Conservation (phyloP, 441 rosid genomes). For the Geranium incanum region DNA sequence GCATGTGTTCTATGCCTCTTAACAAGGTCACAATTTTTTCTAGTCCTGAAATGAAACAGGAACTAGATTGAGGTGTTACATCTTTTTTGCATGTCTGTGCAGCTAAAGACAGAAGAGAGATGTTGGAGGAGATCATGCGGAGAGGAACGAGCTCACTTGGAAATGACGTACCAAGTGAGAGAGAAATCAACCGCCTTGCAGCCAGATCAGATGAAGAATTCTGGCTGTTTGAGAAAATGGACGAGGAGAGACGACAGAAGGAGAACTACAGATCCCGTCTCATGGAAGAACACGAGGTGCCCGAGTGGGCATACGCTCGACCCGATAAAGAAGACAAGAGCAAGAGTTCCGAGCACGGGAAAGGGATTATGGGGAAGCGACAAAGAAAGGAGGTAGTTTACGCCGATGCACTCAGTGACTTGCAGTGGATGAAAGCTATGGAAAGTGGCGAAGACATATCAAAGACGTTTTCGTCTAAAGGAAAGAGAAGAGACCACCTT, state of each 20-base stretch:
- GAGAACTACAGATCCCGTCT: constrained; percentile 88
- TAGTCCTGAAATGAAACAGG: not conserved
- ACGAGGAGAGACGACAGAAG: constrained; percentile 73
- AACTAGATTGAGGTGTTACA: constrained; percentile 17
- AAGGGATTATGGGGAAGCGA: constrained; percentile 61
- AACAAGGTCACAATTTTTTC: not conserved
- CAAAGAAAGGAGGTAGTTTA: constrained; percentile 75
- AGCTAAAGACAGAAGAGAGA: constrained; percentile 92
- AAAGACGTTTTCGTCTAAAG: constrained; percentile 30
- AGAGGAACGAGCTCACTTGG: constrained; percentile 95
- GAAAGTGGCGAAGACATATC: constrained; percentile 77
- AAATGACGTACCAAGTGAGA: constrained; percentile 93
- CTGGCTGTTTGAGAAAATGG: constrained; percentile 92
- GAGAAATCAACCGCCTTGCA: constrained; percentile 95
- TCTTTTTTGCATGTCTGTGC: constrained; percentile 29
- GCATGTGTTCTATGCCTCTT: not conserved
- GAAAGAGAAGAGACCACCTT: constrained; percentile 18
- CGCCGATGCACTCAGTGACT: constrained; percentile 73
- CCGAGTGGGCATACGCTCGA: constrained; percentile 82
- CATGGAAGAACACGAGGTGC: constrained; percentile 96
- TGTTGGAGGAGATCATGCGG: constrained; percentile 96
- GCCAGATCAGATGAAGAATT: constrained; percentile 87
- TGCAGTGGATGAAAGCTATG: constrained; percentile 85
- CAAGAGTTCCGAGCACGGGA: constrained; percentile 42
- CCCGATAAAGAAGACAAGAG: constrained; percentile 55